These are phyloP conservation scores for Mortierella sp. DNA, from an alignment of 371 early-diverging fungal species.

Conservation along the genomic window DNA sequence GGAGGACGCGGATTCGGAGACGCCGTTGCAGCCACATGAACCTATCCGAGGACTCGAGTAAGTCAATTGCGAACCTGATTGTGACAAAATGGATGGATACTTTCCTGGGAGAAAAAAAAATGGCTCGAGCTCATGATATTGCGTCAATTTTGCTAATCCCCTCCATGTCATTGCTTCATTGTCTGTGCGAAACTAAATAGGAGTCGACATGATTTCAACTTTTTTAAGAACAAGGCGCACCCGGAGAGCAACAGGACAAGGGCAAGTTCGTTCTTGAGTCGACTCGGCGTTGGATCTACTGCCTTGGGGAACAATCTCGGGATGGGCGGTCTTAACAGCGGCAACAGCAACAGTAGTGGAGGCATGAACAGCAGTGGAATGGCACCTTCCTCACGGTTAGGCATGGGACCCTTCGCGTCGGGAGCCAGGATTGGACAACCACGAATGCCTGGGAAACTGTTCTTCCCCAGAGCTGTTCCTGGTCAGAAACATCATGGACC, in stretches of 20 bases:
- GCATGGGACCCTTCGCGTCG: constrained; percentile 46
- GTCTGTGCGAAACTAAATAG: constrained; percentile 9
- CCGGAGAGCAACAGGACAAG: constrained; percentile 30
- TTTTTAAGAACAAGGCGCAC: constrained; percentile 53
- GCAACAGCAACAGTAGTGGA: background rate
- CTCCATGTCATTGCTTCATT: background rate
- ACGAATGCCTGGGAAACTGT: constrained; percentile 26
- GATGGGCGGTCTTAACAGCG: background rate
- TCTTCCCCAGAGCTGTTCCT: constrained; percentile 27
- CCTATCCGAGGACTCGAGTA: constrained; percentile 54
- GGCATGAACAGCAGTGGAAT: constrained; percentile 1
- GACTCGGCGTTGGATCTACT: constrained; percentile 32
- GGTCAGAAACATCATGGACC: constrained; percentile 10
- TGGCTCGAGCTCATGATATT: background rate
- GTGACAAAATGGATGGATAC: background rate
- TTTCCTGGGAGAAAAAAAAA: background rate
- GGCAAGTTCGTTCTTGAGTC: constrained; percentile 38
- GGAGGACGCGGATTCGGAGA: constrained; percentile 49
- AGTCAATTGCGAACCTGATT: background rate
- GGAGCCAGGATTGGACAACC: constrained; percentile 26
- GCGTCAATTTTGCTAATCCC: background rate
- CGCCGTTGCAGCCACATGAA: constrained; percentile 46
- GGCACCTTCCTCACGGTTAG: constrained; percentile 36
- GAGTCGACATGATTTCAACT: constrained; percentile 57
- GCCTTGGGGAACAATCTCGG: constrained; percentile 10